phyloP scores from a whole-genome alignment of 2,329 filamentous ascomycete species.

The Alternaria atra region DNA sequence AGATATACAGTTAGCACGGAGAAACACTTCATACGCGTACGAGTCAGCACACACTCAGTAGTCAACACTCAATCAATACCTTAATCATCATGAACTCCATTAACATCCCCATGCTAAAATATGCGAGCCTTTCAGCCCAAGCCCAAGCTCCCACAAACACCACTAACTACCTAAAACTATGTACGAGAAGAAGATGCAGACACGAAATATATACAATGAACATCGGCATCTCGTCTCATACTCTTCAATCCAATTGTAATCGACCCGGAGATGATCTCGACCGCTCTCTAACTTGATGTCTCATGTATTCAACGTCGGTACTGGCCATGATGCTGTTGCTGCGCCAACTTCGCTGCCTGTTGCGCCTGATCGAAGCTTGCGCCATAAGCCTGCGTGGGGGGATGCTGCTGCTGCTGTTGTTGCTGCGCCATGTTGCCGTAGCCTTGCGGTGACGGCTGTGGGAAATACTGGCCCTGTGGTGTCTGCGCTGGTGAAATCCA shows the following conservation, averaged over 20 bases:
- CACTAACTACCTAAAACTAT: neutral
- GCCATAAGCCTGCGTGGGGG: constrained; percentile 15
- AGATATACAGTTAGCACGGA: too few species aligned
- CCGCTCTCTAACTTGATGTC: neutral
- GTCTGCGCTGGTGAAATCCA: constrained; percentile 36
- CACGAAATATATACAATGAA: constrained; percentile 13
- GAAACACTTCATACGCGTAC: too few species aligned
- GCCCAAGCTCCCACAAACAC: constrained; percentile 4
- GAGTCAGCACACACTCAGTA: neutral
- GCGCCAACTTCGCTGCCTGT: constrained; percentile 10
- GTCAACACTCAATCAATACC: neutral
- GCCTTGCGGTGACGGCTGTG: constrained; percentile 37
- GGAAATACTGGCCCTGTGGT: constrained; percentile 21
- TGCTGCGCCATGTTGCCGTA: constrained; percentile 32
- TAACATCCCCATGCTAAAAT: neutral
- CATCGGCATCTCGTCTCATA: constrained; percentile 5
- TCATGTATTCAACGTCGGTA: constrained; percentile 9
- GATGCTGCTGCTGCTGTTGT: constrained; percentile 9
- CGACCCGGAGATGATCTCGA: neutral
- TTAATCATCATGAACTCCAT: neutral
- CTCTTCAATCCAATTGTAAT: constrained; percentile 3
- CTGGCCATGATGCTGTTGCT: constrained; percentile 15
- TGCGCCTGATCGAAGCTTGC: constrained; percentile 18
- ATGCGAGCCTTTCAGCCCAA: constrained; percentile 2
- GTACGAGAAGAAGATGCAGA: constrained; percentile 9